phyloP scores from a whole-genome alignment of 768 basidiomycete species.

The Russula ochroleuca region DNA sequence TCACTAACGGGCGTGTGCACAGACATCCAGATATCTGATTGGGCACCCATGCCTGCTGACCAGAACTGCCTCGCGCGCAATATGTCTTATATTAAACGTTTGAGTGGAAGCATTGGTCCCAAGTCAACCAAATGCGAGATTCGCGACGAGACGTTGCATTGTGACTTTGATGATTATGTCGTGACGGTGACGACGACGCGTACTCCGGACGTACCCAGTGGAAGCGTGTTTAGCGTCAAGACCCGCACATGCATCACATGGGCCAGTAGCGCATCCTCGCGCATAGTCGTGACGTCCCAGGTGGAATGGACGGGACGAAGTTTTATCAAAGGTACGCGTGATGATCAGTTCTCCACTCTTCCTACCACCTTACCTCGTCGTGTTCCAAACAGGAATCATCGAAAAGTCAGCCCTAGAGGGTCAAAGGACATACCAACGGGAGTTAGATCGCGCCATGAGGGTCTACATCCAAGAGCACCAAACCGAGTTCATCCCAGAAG shows the following conservation, averaged over 20 bases:
- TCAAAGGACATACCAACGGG: constrained; percentile 80
- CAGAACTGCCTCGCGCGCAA: constrained; percentile 75
- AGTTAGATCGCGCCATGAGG: constrained; percentile 81
- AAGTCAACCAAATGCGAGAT: constrained; percentile 96
- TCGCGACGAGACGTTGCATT: constrained; percentile 73
- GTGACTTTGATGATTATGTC: constrained; percentile 81
- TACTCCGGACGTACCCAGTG: constrained; percentile 93
- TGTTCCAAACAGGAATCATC: constrained; percentile 80
- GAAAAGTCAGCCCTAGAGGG: constrained; percentile 89
- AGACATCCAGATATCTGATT: constrained; percentile 97
- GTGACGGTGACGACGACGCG: constrained; percentile 82
- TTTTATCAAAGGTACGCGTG: constrained; percentile 81
- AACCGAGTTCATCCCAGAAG: constrained; percentile 84
- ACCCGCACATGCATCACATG: constrained; percentile 93
- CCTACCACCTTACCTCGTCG: neutral
- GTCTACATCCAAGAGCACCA: constrained; percentile 85
- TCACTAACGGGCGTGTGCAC: neutral
- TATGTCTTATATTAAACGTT: constrained; percentile 95
- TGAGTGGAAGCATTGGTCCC: constrained; percentile 84
- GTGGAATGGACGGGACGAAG: constrained; percentile 97
- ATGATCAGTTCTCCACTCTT: neutral
- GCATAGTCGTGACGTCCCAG: constrained; percentile 80
- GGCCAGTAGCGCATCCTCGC: constrained; percentile 74
- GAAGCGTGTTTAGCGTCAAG: constrained; percentile 89
- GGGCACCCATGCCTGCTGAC: constrained; percentile 63